Conservation (phyloP, 176 grass and related monocot species). For the Cenchrus purpureus region DNA sequence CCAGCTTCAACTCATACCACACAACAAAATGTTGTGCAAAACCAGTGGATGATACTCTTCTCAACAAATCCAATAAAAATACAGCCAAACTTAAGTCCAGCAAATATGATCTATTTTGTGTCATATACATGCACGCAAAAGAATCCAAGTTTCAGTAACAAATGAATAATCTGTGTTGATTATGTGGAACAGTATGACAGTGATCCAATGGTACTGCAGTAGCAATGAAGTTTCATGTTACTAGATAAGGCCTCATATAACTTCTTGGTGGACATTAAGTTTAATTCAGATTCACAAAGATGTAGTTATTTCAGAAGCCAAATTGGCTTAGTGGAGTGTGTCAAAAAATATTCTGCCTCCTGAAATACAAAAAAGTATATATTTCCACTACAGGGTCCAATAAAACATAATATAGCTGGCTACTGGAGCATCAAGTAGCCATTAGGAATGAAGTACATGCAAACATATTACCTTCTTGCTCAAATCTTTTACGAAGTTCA, state of each 20-base stretch:
- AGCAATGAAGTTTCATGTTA: not conserved
- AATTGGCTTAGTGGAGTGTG: not conserved
- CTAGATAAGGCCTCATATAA: not conserved
- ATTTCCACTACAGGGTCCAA: not conserved
- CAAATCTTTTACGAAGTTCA: constrained; percentile 81
- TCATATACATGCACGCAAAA: not conserved
- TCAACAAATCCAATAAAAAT: constrained; percentile 16
- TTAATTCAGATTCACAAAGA: not conserved
- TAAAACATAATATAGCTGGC: not conserved
- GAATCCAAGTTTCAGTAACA: not conserved
- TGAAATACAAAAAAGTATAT: not conserved
- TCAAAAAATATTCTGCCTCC: not conserved
- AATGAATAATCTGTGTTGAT: not conserved
- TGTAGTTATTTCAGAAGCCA: not conserved
- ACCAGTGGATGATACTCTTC: not conserved
- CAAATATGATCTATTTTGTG: no score
- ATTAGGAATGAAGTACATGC: not conserved
- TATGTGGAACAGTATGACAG: not conserved
- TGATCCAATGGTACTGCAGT: not conserved
- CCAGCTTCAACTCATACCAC: not conserved
- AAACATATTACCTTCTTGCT: constrained; percentile 72
- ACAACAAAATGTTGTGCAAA: not conserved
- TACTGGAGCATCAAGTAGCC: not conserved
- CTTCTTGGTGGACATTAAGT: not conserved
- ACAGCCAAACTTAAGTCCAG: not conserved